Evolutionary conservation across 257 asterid genomes (phyloP).

Genomic region (Plantago major): DNA sequence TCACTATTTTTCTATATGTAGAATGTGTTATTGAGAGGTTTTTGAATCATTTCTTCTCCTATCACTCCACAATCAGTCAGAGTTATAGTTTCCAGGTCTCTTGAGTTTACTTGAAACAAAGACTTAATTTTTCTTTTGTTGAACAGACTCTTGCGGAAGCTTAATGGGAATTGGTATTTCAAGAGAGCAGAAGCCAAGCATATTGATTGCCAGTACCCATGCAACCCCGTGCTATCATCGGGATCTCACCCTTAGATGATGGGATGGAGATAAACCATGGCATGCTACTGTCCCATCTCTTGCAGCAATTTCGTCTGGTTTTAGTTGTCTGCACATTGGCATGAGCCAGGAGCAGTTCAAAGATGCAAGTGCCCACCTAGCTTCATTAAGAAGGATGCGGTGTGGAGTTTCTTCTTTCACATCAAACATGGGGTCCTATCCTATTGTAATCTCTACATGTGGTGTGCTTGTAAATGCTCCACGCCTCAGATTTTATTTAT

Average conservation of each 20-base stretch:
- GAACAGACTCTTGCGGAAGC: conserved; percentile 83
- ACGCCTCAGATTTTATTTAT: no score
- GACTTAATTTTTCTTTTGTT: background rate
- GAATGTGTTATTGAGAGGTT: no score
- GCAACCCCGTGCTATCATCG: conserved; percentile 81
- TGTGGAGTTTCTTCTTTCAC: no score
- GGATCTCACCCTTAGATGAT: conserved; percentile 40
- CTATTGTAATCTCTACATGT: no score
- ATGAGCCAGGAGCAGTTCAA: conserved; percentile 27
- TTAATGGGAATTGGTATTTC: conserved; percentile 87
- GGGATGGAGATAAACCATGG: background rate
- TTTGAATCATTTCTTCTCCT: no score
- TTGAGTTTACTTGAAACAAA: no score
- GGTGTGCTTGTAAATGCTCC: no score
- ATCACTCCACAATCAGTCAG: no score
- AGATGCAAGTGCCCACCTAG: background rate
- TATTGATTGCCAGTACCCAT: conserved; percentile 75
- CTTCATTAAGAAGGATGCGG: no score
- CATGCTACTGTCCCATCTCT: background rate
- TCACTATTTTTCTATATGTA: no score
- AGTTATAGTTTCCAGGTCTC: background rate
- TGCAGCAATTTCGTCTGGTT: background rate
- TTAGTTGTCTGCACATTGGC: conserved; percentile 3
- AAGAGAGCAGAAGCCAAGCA: conserved; percentile 46
- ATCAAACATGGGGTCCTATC: no score